Evolutionary conservation across 2,329 filamentous ascomycete species (phyloP).

Genomic region (Neoascochyta sp.): DNA sequence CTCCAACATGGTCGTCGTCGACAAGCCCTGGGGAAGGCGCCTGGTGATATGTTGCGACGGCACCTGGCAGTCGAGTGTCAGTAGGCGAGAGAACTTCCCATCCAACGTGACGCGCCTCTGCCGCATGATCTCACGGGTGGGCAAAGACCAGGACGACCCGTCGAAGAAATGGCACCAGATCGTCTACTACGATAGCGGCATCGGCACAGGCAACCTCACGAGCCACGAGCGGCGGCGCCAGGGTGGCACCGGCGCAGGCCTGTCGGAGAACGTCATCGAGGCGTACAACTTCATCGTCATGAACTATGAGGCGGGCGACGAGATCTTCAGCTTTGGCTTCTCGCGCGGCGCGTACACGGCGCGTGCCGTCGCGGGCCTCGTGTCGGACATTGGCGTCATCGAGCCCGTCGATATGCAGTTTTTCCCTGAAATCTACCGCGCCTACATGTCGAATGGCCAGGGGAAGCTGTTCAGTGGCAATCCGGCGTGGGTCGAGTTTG

Average conservation of each 20-base stretch:
- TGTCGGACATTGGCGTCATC: conserved; percentile 47
- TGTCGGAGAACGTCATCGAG: conserved; percentile 49
- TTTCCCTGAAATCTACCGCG: conserved; percentile 45
- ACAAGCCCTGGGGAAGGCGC: conserved; percentile 29
- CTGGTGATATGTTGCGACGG: conserved; percentile 38
- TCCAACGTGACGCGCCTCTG: conserved; percentile 38
- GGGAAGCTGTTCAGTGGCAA: conserved; percentile 24
- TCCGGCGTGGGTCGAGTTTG: conserved; percentile 27
- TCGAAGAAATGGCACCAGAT: conserved; percentile 34
- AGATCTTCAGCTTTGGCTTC: conserved; percentile 48
- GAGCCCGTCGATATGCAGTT: conserved; percentile 43
- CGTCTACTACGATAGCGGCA: conserved; percentile 36
- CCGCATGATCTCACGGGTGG: conserved; percentile 31
- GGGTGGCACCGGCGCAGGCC: conserved; percentile 44
- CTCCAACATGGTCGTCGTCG: conserved; percentile 3
- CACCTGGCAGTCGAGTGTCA: conserved; percentile 37
- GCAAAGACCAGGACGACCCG: conserved; percentile 17
- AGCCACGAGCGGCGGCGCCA: conserved; percentile 24
- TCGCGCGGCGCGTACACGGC: conserved; percentile 48
- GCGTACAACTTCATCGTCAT: conserved; percentile 50
- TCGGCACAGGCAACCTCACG: conserved; percentile 33
- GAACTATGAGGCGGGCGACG: conserved; percentile 49
- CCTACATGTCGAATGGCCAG: conserved; percentile 29
- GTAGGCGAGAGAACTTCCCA: conserved; percentile 28
- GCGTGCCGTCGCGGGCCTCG: conserved; percentile 41